phyloP scores from a whole-genome alignment of 768 basidiomycete species.

The Lactarius hengduanensis region DNA sequence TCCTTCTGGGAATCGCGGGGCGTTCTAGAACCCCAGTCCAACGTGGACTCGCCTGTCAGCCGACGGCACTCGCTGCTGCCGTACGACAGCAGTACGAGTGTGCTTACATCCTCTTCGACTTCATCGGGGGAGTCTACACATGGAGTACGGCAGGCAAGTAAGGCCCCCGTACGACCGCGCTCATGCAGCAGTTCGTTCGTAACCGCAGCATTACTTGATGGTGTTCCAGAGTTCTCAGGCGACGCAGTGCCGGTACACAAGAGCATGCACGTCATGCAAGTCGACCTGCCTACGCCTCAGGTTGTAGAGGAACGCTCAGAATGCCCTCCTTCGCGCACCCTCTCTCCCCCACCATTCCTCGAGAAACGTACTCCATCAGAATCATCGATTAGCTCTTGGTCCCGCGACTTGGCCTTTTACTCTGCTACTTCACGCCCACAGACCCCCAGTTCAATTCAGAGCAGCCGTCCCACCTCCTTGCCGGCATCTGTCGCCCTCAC shows the following conservation, averaged over 20 bases:
- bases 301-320: conserved; percentile 10
- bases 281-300: conserved; percentile 15
- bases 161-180: conserved; percentile 10
- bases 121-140: conserved; percentile 17
- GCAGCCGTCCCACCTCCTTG: conserved; percentile 18
- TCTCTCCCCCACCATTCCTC: conserved; percentile 3
- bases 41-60: conserved; percentile 6
- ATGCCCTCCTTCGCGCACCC: background rate
- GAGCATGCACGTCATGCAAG: conserved; percentile 25
- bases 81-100: conserved; percentile 21
- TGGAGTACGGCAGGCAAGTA: background rate
- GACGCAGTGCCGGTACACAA: conserved; percentile 10
- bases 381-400: conserved; percentile 22
- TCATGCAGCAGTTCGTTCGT: conserved; percentile 26
- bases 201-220: conserved; percentile 15
- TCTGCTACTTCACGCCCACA: conserved; percentile 21
- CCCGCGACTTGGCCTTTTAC: conserved; percentile 22
- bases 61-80: conserved; percentile 18
- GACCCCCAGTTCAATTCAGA: conserved; percentile 22
- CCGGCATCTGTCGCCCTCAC: conserved; percentile 12
- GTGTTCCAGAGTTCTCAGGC: conserved; percentile 3
- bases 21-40: conserved; percentile 6
- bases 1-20: conserved; percentile 25
- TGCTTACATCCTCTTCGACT: conserved; percentile 25
- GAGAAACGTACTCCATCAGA: conserved; percentile 20